Evolutionary conservation across 1,139 yeast genomes (phyloP), one percentile per base, ranked within the genome.

Genomic region (Pichia sp.): DNA sequence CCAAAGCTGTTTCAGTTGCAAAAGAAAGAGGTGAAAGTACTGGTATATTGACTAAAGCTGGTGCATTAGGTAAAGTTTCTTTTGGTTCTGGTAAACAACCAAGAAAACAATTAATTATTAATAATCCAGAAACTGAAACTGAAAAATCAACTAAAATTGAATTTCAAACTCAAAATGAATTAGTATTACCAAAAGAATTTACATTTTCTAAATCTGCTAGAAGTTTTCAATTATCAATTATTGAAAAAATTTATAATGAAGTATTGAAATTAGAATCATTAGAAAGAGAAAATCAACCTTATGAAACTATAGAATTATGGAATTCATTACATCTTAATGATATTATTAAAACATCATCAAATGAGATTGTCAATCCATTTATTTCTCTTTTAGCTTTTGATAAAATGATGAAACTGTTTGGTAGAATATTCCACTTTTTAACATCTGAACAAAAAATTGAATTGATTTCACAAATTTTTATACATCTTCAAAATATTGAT

Each of bases 1-100:
- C 90, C 62, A 86, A 86, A 61, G 97, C 97, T 8, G 97, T 92
- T 24, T 86, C 95, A 40, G 94, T 87, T 43, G 97, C 97, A 33
- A 86, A 87, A 61, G 96, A 87, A 59, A 79, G 87, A 61, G 76
- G 80, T 58, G 92, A 95, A 54, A 85, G 82, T 69, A 74, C 76
- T 58, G 62, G 63, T 46, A 54, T 59, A 34, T 72, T 78, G 52
- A 80, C 82, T 42, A 80, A 82, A 56, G 96, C 86, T 60, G 97
- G 97, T 55, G 94, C 96, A 1, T 72, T 90, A 50, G 97, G 97
- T 56, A 87, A 85, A 66, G 84, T 89, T 49, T 79, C 94, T 6
- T 74, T 85, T 52, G 83, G 87, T 50, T 78, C 80, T 46, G 92
- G 92, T 54, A 87, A 86, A 63, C 82, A 85, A 53, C 97, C 97